A percentile compares a stretch with the other conserved stretches of the same genome.
Conservation (phyloP, 352 stramenopile genomes). For the Phytophthora constricta region DNA sequence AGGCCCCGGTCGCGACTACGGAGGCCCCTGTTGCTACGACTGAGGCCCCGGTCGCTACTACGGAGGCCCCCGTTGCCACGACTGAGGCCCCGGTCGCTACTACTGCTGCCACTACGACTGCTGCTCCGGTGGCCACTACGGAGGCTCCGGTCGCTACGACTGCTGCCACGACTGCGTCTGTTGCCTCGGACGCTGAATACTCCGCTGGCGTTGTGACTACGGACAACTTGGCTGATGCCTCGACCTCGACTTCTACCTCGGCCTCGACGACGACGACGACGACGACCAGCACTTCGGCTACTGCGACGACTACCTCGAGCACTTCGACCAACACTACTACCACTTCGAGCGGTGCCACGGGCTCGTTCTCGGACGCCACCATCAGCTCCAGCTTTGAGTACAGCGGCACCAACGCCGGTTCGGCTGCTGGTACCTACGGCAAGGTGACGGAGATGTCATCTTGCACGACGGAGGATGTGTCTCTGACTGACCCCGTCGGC, state of each 20-base stretch:
- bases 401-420: slow-evolving; percentile 44
- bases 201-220: slow-evolving; percentile 20
- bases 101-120: slow-evolving; percentile 10
- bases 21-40: slow-evolving; percentile 18
- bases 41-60: slow-evolving; percentile 2
- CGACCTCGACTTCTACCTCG: slow-evolving; percentile 17
- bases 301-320: slow-evolving; percentile 13
- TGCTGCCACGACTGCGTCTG: slow-evolving; percentile 8
- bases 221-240: slow-evolving; percentile 6
- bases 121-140: slow-evolving; percentile 14
- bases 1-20: slow-evolving; percentile 20
- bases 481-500: slow-evolving; percentile 45
- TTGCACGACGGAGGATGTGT: slow-evolving; percentile 44
- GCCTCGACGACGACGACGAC: slow-evolving; percentile 6
- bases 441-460: slow-evolving; percentile 45
- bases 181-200: slow-evolving; percentile 32
- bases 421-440: slow-evolving; percentile 48
- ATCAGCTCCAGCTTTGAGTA: slow-evolving; percentile 64
- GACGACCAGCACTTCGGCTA: slow-evolving; percentile 6
- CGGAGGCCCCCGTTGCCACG: slow-evolving; percentile 3
- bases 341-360: slow-evolving; percentile 18
- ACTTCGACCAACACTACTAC: slow-evolving; percentile 17
- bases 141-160: slow-evolving; percentile 17
- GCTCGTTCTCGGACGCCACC: slow-evolving; percentile 43
- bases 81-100: slow-evolving; percentile 10